phyloP scores from a whole-genome alignment of 83 land plant species.

The Picea abies region DNA sequence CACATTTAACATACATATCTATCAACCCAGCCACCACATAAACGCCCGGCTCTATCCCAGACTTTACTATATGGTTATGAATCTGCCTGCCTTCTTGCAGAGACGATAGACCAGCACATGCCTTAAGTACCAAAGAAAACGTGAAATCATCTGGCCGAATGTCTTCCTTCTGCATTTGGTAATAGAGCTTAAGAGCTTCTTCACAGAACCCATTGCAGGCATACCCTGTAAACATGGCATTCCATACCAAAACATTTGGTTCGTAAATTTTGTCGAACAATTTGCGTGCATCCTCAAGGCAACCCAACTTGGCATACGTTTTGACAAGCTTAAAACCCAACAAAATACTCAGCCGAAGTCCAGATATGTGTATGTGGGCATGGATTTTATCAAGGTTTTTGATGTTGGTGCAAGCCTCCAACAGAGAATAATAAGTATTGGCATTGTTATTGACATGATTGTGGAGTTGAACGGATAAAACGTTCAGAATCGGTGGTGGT shows the following conservation, averaged over 20 bases:
- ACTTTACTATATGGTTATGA: constrained; percentile 34
- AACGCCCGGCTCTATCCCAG: constrained; percentile 28
- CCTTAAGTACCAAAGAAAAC: constrained; percentile 47
- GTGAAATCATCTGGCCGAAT: constrained; percentile 41
- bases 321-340: no score
- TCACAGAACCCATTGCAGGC: constrained; percentile 22
- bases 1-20: constrained; percentile 41
- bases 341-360: no score
- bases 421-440: no score
- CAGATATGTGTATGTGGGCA: no score
- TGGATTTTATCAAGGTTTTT: no score
- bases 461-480: no score
- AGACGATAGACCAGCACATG: constrained; percentile 26
- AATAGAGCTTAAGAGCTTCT: constrained; percentile 23
- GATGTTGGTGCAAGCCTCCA: no score
- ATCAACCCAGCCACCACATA: constrained; percentile 31
- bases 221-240: constrained; percentile 41
- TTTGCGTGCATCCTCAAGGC: constrained; percentile 17
- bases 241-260: constrained; percentile 27
- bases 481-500: no score
- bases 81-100: constrained; percentile 21
- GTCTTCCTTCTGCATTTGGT: constrained; percentile 16
- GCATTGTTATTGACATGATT: no score
- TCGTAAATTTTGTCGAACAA: constrained; percentile 10
- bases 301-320: constrained; percentile 5